phyloP scores from a whole-genome alignment of 345 rosid species.

The Litchi chinensis region DNA sequence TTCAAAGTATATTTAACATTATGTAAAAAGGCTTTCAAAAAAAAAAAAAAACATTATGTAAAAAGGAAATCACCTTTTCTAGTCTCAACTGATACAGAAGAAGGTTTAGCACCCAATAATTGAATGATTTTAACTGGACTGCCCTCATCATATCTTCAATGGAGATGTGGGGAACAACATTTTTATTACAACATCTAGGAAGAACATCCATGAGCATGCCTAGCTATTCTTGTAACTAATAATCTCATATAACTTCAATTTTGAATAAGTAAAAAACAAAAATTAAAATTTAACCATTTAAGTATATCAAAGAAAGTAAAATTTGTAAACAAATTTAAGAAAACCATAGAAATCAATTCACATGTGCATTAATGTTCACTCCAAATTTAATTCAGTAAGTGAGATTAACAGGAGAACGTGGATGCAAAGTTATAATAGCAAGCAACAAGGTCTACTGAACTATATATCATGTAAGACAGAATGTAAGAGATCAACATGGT shows the following conservation, averaged over 20 bases:
- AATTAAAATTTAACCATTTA: not conserved
- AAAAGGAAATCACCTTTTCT: slow-evolving; percentile 46
- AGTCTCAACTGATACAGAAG: slow-evolving; percentile 72
- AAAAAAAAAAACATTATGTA: not conserved
- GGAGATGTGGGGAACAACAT: slow-evolving; percentile 41
- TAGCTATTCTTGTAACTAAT: not conserved
- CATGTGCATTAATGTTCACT: not conserved
- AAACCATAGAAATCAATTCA: not conserved
- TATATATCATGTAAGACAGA: not conserved
- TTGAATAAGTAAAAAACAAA: not conserved
- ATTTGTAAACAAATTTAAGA: too few relatives aligned
- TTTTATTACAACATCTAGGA: slow-evolving; percentile 6
- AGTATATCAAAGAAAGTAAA: too few relatives aligned
- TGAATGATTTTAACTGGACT: slow-evolving; percentile 81
- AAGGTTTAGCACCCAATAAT: slow-evolving; percentile 85
- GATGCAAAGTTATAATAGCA: not conserved
- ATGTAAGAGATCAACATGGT: not conserved
- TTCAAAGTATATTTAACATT: not conserved
- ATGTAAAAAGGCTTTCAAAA: too few relatives aligned
- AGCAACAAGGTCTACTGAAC: not conserved
- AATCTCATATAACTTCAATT: not conserved
- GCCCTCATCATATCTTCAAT: slow-evolving; percentile 77
- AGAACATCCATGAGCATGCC: not conserved
- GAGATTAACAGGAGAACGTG: not conserved
- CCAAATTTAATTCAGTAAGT: not conserved